Evolutionary conservation across 176 grass and related monocot species (phyloP).

Genomic region (Coix lacrymajobi): DNA sequence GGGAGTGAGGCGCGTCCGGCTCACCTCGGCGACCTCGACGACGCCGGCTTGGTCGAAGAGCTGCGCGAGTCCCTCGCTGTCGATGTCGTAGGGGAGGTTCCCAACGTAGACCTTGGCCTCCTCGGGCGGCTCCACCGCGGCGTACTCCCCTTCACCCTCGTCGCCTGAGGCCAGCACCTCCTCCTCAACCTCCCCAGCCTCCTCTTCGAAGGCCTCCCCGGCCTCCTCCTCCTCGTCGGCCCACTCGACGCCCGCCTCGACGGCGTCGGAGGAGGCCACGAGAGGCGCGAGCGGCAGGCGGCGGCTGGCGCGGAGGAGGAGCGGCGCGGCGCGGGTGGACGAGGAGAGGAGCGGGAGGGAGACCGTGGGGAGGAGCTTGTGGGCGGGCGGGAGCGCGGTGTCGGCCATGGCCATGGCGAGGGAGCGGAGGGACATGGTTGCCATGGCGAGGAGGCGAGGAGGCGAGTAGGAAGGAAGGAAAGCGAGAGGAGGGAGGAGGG

Average conservation of each 20-base stretch:
- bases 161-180: neutral
- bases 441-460: no score
- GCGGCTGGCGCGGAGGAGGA: slow-evolving; percentile 42
- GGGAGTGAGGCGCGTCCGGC: neutral
- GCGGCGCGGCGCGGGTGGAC: slow-evolving; percentile 18
- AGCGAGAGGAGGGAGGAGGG: neutral
- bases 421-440: slow-evolving; percentile 23
- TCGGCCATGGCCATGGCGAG: slow-evolving; percentile 40
- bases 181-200: slow-evolving; percentile 16
- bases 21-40: slow-evolving; percentile 89
- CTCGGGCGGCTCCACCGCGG: slow-evolving; percentile 28
- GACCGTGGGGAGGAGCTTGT: slow-evolving; percentile 15
- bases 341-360: slow-evolving; percentile 33
- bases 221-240: slow-evolving; percentile 3
- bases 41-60: slow-evolving; percentile 78
- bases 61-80: slow-evolving; percentile 65
- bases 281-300: slow-evolving; percentile 34
- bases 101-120: slow-evolving; percentile 71
- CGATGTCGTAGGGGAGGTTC: slow-evolving; percentile 60
- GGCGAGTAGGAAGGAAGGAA: no score
- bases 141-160: slow-evolving; percentile 14
- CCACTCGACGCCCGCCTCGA: slow-evolving; percentile 36
- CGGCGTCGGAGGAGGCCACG: slow-evolving; percentile 35
- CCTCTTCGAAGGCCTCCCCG: slow-evolving; percentile 33
- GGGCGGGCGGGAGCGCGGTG: slow-evolving; percentile 1